Conservation (phyloP, 306 rosid species). For the Cyclanthera cordifolia region DNA sequence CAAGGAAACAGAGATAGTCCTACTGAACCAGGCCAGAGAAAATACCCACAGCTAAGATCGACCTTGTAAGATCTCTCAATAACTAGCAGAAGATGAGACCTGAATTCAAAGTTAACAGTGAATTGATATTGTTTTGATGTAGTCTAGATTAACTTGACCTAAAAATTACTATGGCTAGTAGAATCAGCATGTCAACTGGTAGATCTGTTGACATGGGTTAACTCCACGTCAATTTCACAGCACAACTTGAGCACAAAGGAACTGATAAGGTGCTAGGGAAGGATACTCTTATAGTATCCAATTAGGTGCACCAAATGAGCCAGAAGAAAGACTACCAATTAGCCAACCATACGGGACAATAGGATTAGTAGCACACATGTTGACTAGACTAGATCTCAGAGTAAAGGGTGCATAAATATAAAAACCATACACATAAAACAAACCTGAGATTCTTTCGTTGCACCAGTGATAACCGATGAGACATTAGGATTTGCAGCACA, state of each 20-base stretch:
- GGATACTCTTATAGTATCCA: neutral
- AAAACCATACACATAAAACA: conserved; percentile 19
- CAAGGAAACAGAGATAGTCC: neutral
- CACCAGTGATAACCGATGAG: conserved; percentile 87
- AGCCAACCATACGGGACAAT: neutral
- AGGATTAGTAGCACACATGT: neutral
- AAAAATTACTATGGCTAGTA: neutral
- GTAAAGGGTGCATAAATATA: neutral
- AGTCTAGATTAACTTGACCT: neutral
- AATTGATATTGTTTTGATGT: neutral
- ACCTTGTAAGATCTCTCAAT: neutral
- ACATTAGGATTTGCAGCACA: conserved; percentile 95
- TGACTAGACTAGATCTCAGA: neutral
- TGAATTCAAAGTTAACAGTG: neutral
- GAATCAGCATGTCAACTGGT: neutral
- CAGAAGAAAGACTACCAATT: neutral
- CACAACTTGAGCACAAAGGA: neutral
- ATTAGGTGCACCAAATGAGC: neutral
- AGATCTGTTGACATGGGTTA: neutral
- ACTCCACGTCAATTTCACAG: neutral
- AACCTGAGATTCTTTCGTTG: conserved; percentile 97
- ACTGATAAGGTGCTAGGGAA: neutral
- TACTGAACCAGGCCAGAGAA: neutral
- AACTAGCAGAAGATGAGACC: conserved; percentile 1
- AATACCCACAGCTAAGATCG: neutral